Percentiles rank a stretch among this genome's conserved stretches.
Conservation (phyloP, 2,329 filamentous ascomycete species). For the Diaporthe sp. region DNA sequence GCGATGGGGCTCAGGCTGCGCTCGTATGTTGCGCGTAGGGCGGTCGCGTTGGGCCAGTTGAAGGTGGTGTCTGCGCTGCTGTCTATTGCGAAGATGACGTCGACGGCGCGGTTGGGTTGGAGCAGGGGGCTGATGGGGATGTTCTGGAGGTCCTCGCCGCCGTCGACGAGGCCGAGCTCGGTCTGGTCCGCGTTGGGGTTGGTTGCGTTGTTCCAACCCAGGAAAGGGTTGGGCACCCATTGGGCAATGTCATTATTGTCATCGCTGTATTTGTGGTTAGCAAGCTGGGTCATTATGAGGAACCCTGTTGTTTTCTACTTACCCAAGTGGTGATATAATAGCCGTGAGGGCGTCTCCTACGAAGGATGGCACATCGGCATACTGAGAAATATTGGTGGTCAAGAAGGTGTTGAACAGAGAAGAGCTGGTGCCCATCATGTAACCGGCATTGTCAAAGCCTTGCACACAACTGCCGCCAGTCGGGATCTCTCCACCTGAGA, state of each 20-base stretch:
- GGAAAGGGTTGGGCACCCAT: slow-evolving; percentile 72
- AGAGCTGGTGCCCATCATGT: slow-evolving; percentile 86
- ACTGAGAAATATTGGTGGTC: slow-evolving; percentile 68
- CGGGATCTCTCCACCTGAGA: slow-evolving; percentile 67
- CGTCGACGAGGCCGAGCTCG: slow-evolving; percentile 62
- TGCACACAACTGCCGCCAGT: slow-evolving; percentile 72
- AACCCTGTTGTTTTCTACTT: not conserved
- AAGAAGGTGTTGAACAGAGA: slow-evolving; percentile 87
- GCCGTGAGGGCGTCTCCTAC: slow-evolving; percentile 64
- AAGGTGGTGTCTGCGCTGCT: slow-evolving; percentile 71
- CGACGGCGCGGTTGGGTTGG: slow-evolving; percentile 63
- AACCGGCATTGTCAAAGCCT: slow-evolving; percentile 87
- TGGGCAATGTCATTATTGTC: slow-evolving; percentile 62
- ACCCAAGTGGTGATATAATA: slow-evolving; percentile 66
- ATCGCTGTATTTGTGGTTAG: slow-evolving; percentile 46
- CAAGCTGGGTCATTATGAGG: too few relatives aligned
- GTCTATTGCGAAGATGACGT: slow-evolving; percentile 75
- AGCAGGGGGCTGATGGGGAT: slow-evolving; percentile 65
- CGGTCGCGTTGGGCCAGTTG: slow-evolving; percentile 72
- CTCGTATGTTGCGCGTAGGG: slow-evolving; percentile 68
- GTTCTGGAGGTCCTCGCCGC: slow-evolving; percentile 63
- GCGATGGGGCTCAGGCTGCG: slow-evolving; percentile 61
- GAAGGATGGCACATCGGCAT: slow-evolving; percentile 58
- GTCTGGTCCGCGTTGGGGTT: slow-evolving; percentile 51
- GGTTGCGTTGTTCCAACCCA: slow-evolving; percentile 61